Percentiles rank a stretch among this genome's conserved stretches.
phyloP scores from a whole-genome alignment of 1,139 yeast species.

The Kodamaea fungicola region DNA sequence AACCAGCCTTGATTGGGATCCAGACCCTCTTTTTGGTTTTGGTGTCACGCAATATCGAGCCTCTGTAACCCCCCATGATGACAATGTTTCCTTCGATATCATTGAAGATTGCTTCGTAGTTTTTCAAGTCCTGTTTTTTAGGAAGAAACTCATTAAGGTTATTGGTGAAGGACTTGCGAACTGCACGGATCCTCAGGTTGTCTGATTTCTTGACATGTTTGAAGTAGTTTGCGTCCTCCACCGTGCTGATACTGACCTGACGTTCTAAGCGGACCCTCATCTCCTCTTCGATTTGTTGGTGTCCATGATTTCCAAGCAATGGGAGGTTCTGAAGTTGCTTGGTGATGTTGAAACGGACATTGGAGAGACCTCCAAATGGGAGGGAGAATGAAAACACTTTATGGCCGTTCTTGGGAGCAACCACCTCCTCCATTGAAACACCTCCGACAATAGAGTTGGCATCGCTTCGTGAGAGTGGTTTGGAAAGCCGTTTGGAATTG shows the following conservation, averaged over 20 bases:
- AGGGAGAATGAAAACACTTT: constrained; percentile 42
- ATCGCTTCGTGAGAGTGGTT: constrained; percentile 24
- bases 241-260: constrained; percentile 56
- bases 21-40: constrained; percentile 67
- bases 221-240: constrained; percentile 63
- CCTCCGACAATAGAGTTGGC: constrained; percentile 45
- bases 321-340: constrained; percentile 24
- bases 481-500: too few relatives aligned
- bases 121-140: constrained; percentile 15
- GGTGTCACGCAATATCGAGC: constrained; percentile 70
- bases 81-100: constrained; percentile 73
- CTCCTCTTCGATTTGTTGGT: constrained; percentile 24
- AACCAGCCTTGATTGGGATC: constrained; percentile 87
- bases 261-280: constrained; percentile 48
- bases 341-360: constrained; percentile 23
- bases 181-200: constrained; percentile 65
- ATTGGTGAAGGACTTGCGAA: constrained; percentile 58
- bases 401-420: constrained; percentile 1
- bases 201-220: constrained; percentile 56
- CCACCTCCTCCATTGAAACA: constrained; percentile 17
- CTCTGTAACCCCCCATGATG: constrained; percentile 84
- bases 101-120: constrained; percentile 30
- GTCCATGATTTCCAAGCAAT: constrained; percentile 16
- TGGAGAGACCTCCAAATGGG: constrained; percentile 35
- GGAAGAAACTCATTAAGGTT: constrained; percentile 41